A percentile compares a stretch with the other conserved stretches of the same genome.
phyloP scores from a whole-genome alignment of 768 basidiomycete species.

The Mycena alexandri region DNA sequence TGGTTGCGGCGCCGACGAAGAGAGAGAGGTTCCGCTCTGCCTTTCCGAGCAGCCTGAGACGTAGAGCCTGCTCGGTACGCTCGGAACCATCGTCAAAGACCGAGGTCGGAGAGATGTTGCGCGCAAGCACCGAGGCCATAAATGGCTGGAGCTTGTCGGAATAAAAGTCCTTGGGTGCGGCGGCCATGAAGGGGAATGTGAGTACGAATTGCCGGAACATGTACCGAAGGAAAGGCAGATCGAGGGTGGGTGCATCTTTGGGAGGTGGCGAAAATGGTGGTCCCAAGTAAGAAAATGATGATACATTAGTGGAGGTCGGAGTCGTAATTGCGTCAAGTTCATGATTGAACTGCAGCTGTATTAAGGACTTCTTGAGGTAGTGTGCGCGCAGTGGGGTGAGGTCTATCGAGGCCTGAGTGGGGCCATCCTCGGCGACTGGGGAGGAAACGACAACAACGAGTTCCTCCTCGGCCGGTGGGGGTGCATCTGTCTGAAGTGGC shows the following conservation, averaged over 20 bases:
- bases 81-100: constrained; percentile 68
- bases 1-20: constrained; percentile 85
- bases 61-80: constrained; percentile 68
- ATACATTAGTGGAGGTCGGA: constrained; percentile 60
- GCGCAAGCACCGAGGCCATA: constrained; percentile 82
- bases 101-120: constrained; percentile 77
- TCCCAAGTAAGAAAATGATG: constrained; percentile 89
- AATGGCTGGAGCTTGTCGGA: constrained; percentile 96
- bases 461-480: neutral
- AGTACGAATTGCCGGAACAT: constrained; percentile 94
- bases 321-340: constrained; percentile 81
- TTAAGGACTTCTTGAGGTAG: constrained; percentile 96
- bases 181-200: constrained; percentile 94
- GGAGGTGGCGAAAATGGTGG: constrained; percentile 85
- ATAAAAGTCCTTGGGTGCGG: constrained; percentile 93
- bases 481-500: neutral
- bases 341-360: constrained; percentile 85
- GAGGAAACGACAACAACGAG: constrained; percentile 21
- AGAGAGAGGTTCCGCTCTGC: constrained; percentile 88
- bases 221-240: constrained; percentile 91
- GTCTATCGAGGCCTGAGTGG: constrained; percentile 36
- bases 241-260: constrained; percentile 66
- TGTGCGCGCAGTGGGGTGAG: constrained; percentile 94
- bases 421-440: constrained; percentile 28
- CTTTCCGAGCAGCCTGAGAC: constrained; percentile 79